A percentile compares a stretch with the other conserved stretches of the same genome.
phyloP scores from a whole-genome alignment of 768 basidiomycete species.

The Kwoniella sp. region DNA sequence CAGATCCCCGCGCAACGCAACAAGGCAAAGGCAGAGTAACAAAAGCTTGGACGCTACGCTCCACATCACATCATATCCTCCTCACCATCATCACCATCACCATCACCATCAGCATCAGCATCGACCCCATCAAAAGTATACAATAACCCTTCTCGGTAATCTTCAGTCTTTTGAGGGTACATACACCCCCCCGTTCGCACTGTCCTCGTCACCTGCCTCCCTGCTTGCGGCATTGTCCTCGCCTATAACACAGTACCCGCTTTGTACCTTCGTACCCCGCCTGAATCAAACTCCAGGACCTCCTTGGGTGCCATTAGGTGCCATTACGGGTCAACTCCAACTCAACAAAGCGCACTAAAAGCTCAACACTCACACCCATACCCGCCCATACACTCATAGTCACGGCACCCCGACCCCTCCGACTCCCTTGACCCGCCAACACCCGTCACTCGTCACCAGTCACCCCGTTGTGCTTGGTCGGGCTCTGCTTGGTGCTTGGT shows the following conservation, averaged over 20 bases:
- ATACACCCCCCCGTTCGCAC: too few species aligned
- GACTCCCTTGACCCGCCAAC: too few species aligned
- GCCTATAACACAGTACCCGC: neutral
- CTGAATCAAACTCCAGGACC: too few species aligned
- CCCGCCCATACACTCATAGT: neutral
- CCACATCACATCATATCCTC: neutral
- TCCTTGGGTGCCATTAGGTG: too few species aligned
- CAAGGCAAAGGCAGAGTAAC: neutral
- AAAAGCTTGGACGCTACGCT: neutral
- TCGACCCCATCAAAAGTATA: too few species aligned
- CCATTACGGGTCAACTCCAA: constrained; percentile 5
- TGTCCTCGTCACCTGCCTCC: neutral
- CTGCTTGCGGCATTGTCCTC: neutral
- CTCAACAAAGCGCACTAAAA: too few species aligned
- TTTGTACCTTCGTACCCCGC: neutral
- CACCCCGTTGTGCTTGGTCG: too few species aligned
- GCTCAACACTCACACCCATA: neutral
- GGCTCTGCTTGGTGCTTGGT: neutral
- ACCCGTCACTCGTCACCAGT: neutral
- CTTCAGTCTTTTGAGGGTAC: too few species aligned
- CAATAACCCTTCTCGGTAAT: constrained; percentile 2
- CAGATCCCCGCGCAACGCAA: too few species aligned
- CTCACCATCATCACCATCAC: neutral
- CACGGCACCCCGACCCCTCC: neutral
- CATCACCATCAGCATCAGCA: neutral